Conservation (phyloP, 305 asterid genomes). For the Fraxinus sp. region DNA sequence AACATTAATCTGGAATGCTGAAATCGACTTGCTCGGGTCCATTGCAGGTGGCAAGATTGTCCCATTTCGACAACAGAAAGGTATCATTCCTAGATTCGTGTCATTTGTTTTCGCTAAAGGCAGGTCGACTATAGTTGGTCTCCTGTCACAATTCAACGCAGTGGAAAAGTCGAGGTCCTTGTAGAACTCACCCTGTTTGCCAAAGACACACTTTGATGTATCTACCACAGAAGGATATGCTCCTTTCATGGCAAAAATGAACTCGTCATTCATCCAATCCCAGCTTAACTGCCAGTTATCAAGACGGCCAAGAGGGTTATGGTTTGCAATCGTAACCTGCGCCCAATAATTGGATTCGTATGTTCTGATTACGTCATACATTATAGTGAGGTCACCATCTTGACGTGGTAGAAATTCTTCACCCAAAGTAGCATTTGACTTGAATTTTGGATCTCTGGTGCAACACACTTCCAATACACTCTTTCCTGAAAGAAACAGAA, state of each 20-base stretch:
- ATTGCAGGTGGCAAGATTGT: slow-evolving; percentile 81
- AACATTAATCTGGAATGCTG: slow-evolving; percentile 78
- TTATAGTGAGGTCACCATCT: slow-evolving; percentile 76
- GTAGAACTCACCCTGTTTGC: slow-evolving; percentile 67
- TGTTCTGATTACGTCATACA: slow-evolving; percentile 72
- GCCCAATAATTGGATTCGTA: slow-evolving; percentile 88
- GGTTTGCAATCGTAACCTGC: slow-evolving; percentile 70
- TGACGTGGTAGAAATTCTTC: slow-evolving; percentile 69
- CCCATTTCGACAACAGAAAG: slow-evolving; percentile 85
- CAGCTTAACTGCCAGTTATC: slow-evolving; percentile 91
- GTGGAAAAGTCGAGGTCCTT: slow-evolving; percentile 63
- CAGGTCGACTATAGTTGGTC: slow-evolving; percentile 73
- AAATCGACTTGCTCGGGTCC: slow-evolving; percentile 84
- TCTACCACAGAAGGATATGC: slow-evolving; percentile 79
- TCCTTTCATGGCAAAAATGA: slow-evolving; percentile 74
- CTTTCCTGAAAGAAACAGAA: slow-evolving; percentile 50
- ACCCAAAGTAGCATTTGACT: slow-evolving; percentile 48
- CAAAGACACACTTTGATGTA: slow-evolving; percentile 69
- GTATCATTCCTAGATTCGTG: slow-evolving; percentile 64
- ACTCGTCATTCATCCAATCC: slow-evolving; percentile 98
- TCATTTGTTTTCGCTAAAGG: slow-evolving; percentile 72
- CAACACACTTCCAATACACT: slow-evolving; percentile 78
- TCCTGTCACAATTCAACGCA: slow-evolving; percentile 65
- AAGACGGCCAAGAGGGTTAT: slow-evolving; percentile 83
- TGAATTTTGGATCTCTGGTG: slow-evolving; percentile 43